Percentiles rank a stretch among this genome's conserved stretches.
These are phyloP conservation scores for Rhodocollybia butyracea DNA, from an alignment of 768 basidiomycete genomes.

Conservation along the genomic window DNA sequence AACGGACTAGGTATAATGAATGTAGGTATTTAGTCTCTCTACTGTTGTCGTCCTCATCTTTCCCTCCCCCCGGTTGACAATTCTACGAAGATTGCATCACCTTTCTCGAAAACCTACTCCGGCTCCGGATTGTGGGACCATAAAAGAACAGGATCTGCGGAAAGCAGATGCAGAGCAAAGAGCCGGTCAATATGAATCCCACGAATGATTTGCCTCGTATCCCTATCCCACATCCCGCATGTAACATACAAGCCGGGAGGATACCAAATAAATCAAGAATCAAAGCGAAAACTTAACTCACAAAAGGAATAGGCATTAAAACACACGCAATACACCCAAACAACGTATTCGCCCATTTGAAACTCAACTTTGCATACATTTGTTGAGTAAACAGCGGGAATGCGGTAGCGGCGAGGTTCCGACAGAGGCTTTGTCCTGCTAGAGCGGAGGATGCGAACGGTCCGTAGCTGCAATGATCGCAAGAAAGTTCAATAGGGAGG, in stretches of 20 bases:
- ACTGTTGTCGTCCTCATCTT: too few species aligned
- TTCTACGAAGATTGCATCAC: slow-evolving; percentile 22
- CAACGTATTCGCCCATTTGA: slow-evolving; percentile 59
- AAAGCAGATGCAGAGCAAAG: background rate
- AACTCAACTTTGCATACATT: slow-evolving; percentile 55
- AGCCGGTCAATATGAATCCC: background rate
- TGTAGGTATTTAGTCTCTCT: too few species aligned
- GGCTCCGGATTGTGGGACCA: slow-evolving; percentile 35
- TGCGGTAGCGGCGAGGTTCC: slow-evolving; percentile 46
- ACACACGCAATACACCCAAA: slow-evolving; percentile 49
- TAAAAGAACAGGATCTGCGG: slow-evolving; percentile 39
- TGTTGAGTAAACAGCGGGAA: slow-evolving; percentile 64
- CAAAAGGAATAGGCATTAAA: slow-evolving; percentile 62
- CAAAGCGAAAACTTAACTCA: too few species aligned
- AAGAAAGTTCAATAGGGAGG: background rate
- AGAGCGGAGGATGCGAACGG: slow-evolving; percentile 67
- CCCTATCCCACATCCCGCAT: background rate
- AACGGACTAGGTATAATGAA: too few species aligned
- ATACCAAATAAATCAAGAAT: too few species aligned
- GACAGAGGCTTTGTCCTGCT: slow-evolving; percentile 61
- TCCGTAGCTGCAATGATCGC: slow-evolving; percentile 36
- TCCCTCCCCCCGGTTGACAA: background rate
- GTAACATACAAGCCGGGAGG: too few species aligned
- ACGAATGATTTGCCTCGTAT: background rate
- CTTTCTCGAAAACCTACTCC: slow-evolving; percentile 38